phyloP scores from a whole-genome alignment of 257 asterid genomes.

The Scutellaria baicalensis region DNA sequence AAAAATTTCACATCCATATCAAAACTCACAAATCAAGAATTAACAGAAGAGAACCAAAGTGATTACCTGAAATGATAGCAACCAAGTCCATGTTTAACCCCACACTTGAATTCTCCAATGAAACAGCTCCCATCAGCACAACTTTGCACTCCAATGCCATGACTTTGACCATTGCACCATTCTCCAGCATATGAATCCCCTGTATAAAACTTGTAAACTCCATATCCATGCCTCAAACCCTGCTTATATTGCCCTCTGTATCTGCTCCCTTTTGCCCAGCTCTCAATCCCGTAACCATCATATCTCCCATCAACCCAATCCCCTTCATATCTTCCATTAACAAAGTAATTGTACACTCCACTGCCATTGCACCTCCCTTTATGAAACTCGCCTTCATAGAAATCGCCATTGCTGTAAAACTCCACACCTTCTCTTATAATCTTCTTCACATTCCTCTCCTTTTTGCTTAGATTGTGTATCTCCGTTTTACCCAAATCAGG shows the following conservation, averaged over 20 bases:
- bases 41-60: background rate
- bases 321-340: constrained; percentile 82
- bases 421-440: constrained; percentile 65
- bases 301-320: constrained; percentile 89
- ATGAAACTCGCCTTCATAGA: constrained; percentile 89
- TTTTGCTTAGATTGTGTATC: background rate
- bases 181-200: constrained; percentile 82
- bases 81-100: constrained; percentile 81
- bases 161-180: constrained; percentile 91
- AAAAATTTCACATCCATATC: background rate
- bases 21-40: background rate
- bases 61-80: constrained; percentile 83
- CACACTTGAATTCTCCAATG: constrained; percentile 68
- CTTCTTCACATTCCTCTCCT: constrained; percentile 15
- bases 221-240: constrained; percentile 80
- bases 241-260: constrained; percentile 79
- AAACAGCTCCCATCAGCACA: constrained; percentile 91
- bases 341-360: constrained; percentile 73
- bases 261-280: constrained; percentile 85
- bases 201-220: constrained; percentile 66
- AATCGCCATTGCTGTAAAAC: constrained; percentile 79
- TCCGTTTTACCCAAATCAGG: constrained; percentile 12
- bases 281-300: constrained; percentile 88
- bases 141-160: constrained; percentile 76
- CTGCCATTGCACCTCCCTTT: constrained; percentile 85